Base-by-base conservation (phyloP, 2,329 filamentous ascomycete species). In the Tolypocladium pustulatum region DNA sequence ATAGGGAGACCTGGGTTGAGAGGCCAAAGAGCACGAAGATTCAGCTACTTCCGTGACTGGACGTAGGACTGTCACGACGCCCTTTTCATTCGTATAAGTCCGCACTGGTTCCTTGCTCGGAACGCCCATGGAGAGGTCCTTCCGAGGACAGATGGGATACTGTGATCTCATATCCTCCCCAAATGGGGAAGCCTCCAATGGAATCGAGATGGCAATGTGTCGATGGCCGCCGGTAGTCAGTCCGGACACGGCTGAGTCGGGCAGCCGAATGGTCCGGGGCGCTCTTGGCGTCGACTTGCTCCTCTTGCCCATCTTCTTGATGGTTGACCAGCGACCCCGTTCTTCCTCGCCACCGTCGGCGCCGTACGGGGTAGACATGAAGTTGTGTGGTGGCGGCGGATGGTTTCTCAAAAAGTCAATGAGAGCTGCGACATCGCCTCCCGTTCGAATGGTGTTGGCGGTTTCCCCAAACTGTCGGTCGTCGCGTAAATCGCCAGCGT, bases 181-280 rank as follows among this genome's bases (percentile, higher is more conserved):
- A 51, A 78, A 69, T 27, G 80, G 75, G 6, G 75, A 76, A 59
- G 81, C 71, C 62, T 82, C 76, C 15, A 78, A 60, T 1, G 83
- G 82, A 52, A 85, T 84, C 0, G 82, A 84, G 56, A 85, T 85
- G 59, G 82, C 81, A 62, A 86, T 84, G 63, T 85, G 79, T 5
- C 80, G 75, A 65, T 82, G 74, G 1, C 82, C 82, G 3, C 73
- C 76, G 8, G 69, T 78, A 0, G 81, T 85, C 40, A 71, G 78
- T 9, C 80, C 78, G 4, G 80, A 78, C 17, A 85, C 73, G 15
- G 81, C 81, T 30, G 78, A 78, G 65, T 85, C 81, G 10, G 82
- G 82, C 4, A 85, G 73, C 38, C 65, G 70, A 38, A 76, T 71
- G 20, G 67, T 71, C 36, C 67, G 65, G 32, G 65, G 68, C 10